Evolutionary conservation across 2,329 filamentous ascomycete species (phyloP).

Genomic region (Arthrobotrys conoides): DNA sequence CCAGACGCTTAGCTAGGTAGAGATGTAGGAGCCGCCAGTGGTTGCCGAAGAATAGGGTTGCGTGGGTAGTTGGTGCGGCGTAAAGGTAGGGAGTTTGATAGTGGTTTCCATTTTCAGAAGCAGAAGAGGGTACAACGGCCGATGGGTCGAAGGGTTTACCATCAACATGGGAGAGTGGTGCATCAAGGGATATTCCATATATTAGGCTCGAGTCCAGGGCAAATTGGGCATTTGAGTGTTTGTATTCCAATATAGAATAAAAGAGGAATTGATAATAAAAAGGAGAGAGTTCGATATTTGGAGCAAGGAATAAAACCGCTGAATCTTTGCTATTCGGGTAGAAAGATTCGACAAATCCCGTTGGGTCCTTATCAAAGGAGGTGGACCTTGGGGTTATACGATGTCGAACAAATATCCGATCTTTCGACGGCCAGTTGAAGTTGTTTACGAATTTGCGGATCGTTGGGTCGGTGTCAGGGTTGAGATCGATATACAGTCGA

Average conservation of each 20-base stretch:
- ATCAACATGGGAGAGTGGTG: slow-evolving; percentile 77
- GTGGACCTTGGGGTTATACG: slow-evolving; percentile 75
- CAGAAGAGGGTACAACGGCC: slow-evolving; percentile 66
- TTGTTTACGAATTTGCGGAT: slow-evolving; percentile 75
- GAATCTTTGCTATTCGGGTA: slow-evolving; percentile 78
- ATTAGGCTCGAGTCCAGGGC: slow-evolving; percentile 72
- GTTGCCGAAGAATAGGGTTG: slow-evolving; percentile 84
- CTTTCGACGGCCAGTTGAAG: slow-evolving; percentile 78
- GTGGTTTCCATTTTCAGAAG: slow-evolving; percentile 62
- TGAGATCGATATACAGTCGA: slow-evolving; percentile 86
- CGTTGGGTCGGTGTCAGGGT: slow-evolving; percentile 75
- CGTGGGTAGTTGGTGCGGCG: slow-evolving; percentile 86
- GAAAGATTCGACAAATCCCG: slow-evolving; percentile 85
- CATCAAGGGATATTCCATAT: slow-evolving; percentile 83
- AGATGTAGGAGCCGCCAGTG: slow-evolving; percentile 89
- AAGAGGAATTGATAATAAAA: slow-evolving; percentile 89
- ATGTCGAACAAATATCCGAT: slow-evolving; percentile 79
- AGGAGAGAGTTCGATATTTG: slow-evolving; percentile 83
- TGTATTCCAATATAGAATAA: slow-evolving; percentile 82
- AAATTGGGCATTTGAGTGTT: slow-evolving; percentile 74
- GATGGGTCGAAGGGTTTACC: slow-evolving; percentile 70
- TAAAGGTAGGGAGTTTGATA: slow-evolving; percentile 78
- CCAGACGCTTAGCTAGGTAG: slow-evolving; percentile 78
- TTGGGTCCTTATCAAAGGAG: slow-evolving; percentile 78
- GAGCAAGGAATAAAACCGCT: slow-evolving; percentile 84